A percentile compares a stretch with the other conserved stretches of the same genome.
Evolutionary conservation across 148 eudicot species (phyloP).

Genomic region (Silene uniflora): DNA sequence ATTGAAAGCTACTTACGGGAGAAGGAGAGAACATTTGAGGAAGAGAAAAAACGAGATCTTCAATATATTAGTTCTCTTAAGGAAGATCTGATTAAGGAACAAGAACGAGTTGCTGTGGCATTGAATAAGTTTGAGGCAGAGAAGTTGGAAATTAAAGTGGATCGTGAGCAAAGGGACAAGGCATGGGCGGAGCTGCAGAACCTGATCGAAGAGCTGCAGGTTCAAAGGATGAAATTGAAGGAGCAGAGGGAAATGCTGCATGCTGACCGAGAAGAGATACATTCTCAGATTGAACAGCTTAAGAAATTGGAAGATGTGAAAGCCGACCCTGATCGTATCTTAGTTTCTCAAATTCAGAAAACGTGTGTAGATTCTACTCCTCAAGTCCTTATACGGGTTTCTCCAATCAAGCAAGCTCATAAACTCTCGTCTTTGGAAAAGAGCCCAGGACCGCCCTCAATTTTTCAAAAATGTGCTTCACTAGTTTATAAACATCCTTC

Average conservation of each 20-base stretch:
- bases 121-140: slow-evolving; percentile 68
- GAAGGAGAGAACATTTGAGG: slow-evolving; percentile 66
- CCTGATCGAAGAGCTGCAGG: slow-evolving; percentile 72
- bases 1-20: slow-evolving; percentile 67
- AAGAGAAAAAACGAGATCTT: slow-evolving; percentile 73
- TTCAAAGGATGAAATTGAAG: slow-evolving; percentile 78
- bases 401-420: slow-evolving; percentile 26
- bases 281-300: slow-evolving; percentile 64
- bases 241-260: slow-evolving; percentile 84
- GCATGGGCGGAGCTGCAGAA: slow-evolving; percentile 83
- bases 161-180: slow-evolving; percentile 69
- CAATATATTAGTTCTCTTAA: slow-evolving; percentile 48
- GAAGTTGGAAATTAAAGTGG: slow-evolving; percentile 70
- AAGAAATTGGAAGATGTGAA: slow-evolving; percentile 67
- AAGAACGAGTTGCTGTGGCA: slow-evolving; percentile 53
- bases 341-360: slow-evolving; percentile 34
- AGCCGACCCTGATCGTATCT: slow-evolving; percentile 40
- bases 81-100: slow-evolving; percentile 58
- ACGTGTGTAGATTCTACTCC: slow-evolving; percentile 27
- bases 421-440: slow-evolving; percentile 21
- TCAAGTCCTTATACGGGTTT: slow-evolving; percentile 30
- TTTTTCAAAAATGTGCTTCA: slow-evolving; percentile 62
- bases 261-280: slow-evolving; percentile 68
- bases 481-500: slow-evolving; percentile 25
- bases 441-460: slow-evolving; percentile 14